Evolutionary conservation across 2,329 filamentous ascomycete genomes (phyloP), one percentile per base, ranked within the genome.

Genomic region (Colletotrichum sublineola): DNA sequence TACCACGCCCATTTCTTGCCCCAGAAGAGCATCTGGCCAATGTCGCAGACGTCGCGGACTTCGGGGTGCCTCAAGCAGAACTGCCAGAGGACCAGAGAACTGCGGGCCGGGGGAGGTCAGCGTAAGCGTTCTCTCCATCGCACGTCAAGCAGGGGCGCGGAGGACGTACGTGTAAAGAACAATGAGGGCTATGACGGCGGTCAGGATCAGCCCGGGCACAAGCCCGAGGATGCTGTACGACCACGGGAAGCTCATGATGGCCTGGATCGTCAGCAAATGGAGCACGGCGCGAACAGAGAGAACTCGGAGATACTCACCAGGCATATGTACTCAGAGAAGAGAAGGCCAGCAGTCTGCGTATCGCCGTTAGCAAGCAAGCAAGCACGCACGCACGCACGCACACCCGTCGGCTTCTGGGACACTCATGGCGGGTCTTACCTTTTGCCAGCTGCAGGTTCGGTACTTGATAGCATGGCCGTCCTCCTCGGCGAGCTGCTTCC

Each of bases 1-100:
- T 87, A 91, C 89, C 89, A 91, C 3, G 88, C 89, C 89, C 92
- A 94, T 72, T 88, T 90, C 81, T 94, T 91, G 75, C 92, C 92
- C 91, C 93, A 97, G 83, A 97, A 97, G 31, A 98, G 89, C 88
- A 95, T 95, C 81, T 97, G 94, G n/a, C 95, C 95, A 79, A 98
- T 93, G 80, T 98, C 95, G 80, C 95, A 97, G 18, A 97, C 94
- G 84, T 98, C 95, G 76, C 94, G 91, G 72, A 97, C 91, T 80
- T 98, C 94, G 0, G 95, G 95, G 79, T 98, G 94, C 60, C 94
- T 90, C 70, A 98, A 84, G 80, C 95, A 98, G 78, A 97, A 97
- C 80, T 95, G 91, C 95, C 93, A 95, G 29, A 86, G 78, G 3
- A 84, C 80, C 7, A 83, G 72, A 1, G 80, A 82, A 8, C 70